Evolutionary conservation across 1,284 basidiomycete species (phyloP).

Genomic region (Papiliotrema nemorosa): DNA sequence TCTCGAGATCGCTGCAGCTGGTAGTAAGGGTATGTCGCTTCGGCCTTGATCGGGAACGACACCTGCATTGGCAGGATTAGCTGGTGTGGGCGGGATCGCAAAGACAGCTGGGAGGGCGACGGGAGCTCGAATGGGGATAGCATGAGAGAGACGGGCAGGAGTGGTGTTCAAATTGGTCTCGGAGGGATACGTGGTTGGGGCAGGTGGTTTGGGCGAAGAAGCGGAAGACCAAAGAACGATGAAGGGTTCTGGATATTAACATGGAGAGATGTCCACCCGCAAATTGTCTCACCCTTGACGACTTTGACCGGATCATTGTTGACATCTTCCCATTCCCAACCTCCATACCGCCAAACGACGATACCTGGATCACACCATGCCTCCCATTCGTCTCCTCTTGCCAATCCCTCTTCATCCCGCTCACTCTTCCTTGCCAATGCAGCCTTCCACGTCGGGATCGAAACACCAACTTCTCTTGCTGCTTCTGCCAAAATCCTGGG

Average conservation of each 20-base stretch:
- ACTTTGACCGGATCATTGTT: conserved; percentile 42
- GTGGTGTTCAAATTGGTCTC: conserved; percentile 13
- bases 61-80: conserved; percentile 5
- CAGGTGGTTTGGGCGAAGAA: conserved; percentile 10
- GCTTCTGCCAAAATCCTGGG: conserved; percentile 29
- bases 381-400: conserved; percentile 38
- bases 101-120: conserved; percentile 22
- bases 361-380: conserved; percentile 49
- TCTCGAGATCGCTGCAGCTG: conserved; percentile 20
- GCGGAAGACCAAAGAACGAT: conserved; percentile 36
- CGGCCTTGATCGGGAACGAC: conserved; percentile 4
- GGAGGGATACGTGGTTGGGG: conserved; percentile 13
- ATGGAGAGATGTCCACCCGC: no score
- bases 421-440: conserved; percentile 23
- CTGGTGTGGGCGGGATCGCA: conserved; percentile 40
- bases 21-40: conserved; percentile 22
- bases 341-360: conserved; percentile 46
- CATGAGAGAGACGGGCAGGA: conserved; percentile 36
- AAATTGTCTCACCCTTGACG: conserved; percentile 37
- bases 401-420: conserved; percentile 12
- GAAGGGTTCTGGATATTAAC: conserved; percentile 14
- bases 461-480: conserved; percentile 28
- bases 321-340: conserved; percentile 46
- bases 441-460: conserved; percentile 29
- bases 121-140: conserved; percentile 46